These are phyloP conservation scores for Colletotrichum sojae DNA, from an alignment of 2,329 filamentous ascomycete genomes.

Conservation along the genomic window DNA sequence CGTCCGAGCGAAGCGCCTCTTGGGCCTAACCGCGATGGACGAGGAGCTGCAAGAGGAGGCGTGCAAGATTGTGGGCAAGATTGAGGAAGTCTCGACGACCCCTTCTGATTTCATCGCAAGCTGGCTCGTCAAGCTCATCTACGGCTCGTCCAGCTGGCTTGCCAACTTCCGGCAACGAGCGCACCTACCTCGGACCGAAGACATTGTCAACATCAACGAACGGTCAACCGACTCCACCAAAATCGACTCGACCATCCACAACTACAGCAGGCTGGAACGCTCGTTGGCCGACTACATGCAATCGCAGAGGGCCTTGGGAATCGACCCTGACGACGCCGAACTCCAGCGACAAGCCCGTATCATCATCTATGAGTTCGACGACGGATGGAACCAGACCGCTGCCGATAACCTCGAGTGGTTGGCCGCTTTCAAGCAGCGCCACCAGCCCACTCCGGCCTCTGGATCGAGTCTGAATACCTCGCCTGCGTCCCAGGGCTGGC, in stretches of 20 bases:
- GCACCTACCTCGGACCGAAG: constrained; percentile 69
- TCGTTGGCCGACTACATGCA: constrained; percentile 69
- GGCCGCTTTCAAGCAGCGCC: constrained; percentile 64
- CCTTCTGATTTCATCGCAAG: constrained; percentile 67
- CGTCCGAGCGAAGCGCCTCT: constrained; percentile 63
- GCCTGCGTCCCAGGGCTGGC: constrained; percentile 16
- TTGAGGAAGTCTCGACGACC: constrained; percentile 65
- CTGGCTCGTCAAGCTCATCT: constrained; percentile 69
- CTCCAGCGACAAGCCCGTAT: constrained; percentile 71
- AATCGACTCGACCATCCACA: constrained; percentile 73
- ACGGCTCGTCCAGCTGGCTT: constrained; percentile 67
- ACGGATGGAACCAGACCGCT: constrained; percentile 75
- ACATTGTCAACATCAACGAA: constrained; percentile 63
- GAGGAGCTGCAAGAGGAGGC: constrained; percentile 72
- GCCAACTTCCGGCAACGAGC: constrained; percentile 69
- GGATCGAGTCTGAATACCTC: constrained; percentile 18
- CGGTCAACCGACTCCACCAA: constrained; percentile 67
- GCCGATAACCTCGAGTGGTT: constrained; percentile 71
- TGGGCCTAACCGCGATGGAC: constrained; percentile 73
- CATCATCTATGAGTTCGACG: constrained; percentile 74
- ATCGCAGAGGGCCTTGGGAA: constrained; percentile 59
- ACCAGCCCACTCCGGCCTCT: constrained; percentile 44
- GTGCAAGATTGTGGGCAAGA: constrained; percentile 69
- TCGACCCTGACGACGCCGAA: constrained; percentile 66
- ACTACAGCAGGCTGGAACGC: constrained; percentile 68